A percentile compares a stretch with the other conserved stretches of the same genome.
Conservation (phyloP, 257 asterid species). For the Schizonepeta tenuifolia region DNA sequence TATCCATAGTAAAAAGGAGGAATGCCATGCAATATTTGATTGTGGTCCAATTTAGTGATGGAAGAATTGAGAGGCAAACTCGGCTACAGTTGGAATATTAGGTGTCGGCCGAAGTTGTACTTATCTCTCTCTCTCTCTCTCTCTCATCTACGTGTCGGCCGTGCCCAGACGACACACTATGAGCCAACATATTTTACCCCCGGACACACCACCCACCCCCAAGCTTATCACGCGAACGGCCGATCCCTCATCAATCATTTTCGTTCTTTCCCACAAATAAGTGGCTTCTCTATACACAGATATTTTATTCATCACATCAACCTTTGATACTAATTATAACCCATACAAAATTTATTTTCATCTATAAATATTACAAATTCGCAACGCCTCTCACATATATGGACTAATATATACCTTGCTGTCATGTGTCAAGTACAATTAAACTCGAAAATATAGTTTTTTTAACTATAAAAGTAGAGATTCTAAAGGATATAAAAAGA, state of each 20-base stretch:
- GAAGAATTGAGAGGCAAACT: neutral
- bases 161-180: conserved; percentile 51
- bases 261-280: neutral
- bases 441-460: too few relatives aligned
- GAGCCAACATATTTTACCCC: conserved; percentile 38
- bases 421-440: too few relatives aligned
- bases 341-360: neutral
- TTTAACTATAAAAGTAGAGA: too few relatives aligned
- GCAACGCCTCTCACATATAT: too few relatives aligned
- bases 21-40: too few relatives aligned
- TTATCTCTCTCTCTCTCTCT: conserved; percentile 33
- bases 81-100: conserved; percentile 12
- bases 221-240: conserved; percentile 37
- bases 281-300: neutral
- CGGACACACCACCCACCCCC: neutral
- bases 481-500: too few relatives aligned
- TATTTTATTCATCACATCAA: neutral
- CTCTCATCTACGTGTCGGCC: conserved; percentile 58
- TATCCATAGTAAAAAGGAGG: too few relatives aligned
- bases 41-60: neutral
- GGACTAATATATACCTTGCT: too few relatives aligned
- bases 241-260: conserved; percentile 29
- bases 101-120: conserved; percentile 65
- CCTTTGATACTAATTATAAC: neutral
- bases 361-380: too few relatives aligned